Evolutionary conservation across 1,284 basidiomycete genomes (phyloP).

Genomic region (Fistulinella staudtii): DNA sequence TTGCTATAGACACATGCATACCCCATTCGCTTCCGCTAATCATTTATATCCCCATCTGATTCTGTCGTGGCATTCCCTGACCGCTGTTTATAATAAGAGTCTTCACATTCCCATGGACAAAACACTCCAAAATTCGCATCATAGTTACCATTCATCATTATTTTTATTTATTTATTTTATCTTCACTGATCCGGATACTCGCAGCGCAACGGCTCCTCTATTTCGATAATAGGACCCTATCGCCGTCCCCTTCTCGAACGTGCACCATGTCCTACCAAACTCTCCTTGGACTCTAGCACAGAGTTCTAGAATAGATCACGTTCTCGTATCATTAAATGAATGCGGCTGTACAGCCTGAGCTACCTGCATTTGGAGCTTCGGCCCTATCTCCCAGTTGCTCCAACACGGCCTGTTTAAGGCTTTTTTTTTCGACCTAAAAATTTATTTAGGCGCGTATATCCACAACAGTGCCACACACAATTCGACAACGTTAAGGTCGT

Average conservation of each 20-base stretch:
- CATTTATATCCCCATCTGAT: slow-evolving; percentile 20
- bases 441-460: background rate
- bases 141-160: slow-evolving; percentile 24
- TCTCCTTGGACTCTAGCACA: slow-evolving; percentile 1
- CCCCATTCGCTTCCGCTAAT: slow-evolving; percentile 12
- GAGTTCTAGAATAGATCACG: slow-evolving; percentile 6
- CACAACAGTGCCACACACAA: too few species aligned
- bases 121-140: slow-evolving; percentile 16
- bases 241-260: slow-evolving; percentile 11
- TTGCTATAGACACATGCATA: slow-evolving; percentile 16
- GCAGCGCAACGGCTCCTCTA: slow-evolving; percentile 5
- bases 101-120: slow-evolving; percentile 26
- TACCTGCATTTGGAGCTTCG: slow-evolving; percentile 16
- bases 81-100: slow-evolving; percentile 11
- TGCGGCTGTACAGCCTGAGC: slow-evolving; percentile 13
- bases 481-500: background rate
- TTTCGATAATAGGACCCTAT: slow-evolving; percentile 2
- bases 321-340: slow-evolving; percentile 1
- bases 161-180: slow-evolving; percentile 4
- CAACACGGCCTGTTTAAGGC: slow-evolving; percentile 1
- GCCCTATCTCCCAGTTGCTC: slow-evolving; percentile 3
- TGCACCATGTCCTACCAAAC: slow-evolving; percentile 5
- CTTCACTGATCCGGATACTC: background rate
- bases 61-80: slow-evolving; percentile 11
- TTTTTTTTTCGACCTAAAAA: background rate